Base-by-base conservation (phyloP, 176 grass and related monocot genomes). In the Ananas comosus region DNA sequence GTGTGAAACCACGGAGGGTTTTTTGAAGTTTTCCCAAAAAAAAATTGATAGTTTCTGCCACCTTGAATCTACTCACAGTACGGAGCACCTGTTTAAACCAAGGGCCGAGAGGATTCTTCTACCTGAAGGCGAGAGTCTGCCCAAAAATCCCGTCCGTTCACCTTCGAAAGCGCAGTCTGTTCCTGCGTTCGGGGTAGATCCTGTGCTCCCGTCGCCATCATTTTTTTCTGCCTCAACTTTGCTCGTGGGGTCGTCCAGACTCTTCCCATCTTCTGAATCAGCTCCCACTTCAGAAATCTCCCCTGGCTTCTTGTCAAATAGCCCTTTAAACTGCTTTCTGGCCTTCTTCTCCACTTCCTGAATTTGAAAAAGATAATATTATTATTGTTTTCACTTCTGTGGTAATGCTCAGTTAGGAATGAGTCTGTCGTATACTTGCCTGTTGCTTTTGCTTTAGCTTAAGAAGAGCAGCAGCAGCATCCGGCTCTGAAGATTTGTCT, bases 241-340 rank as follows among this genome's bases (percentile, higher is more conserved):
- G 24, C 4, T 58, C 23, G 51, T 58, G 2, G 13, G 5, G 12
- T 77, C 51, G 17, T 48, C 25, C 3, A 1, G 50, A 16, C 13
- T 63, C 65, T 78, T 78, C 51, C 65, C 74, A 28, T 63, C 80
- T 66, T 68, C 66, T 2, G 33, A 13, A 65, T 85, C 87, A 13
- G 2, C 67, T 16, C 72, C 74, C n/a, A 86, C 82, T 79, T 84
- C 82, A 24, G 89, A 82, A 64, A 99, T 99, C 78, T 93, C 89
- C 7, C 94, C 89, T 4, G 94, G 94, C 53, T 93, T 99, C 84
- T 90, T 99, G 70, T 99, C 94, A 70, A 99, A 99, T 19, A 99
- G 74, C 3, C 94, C 94, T 85, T 99, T 99, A 78, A 99, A 99
- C 64, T 99, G 94, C 75, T 81, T 93, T 87, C 84, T 93, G 0